These are phyloP conservation scores for Pythium phragmitis DNA, from an alignment of 352 stramenopile species.

Conservation along the genomic window DNA sequence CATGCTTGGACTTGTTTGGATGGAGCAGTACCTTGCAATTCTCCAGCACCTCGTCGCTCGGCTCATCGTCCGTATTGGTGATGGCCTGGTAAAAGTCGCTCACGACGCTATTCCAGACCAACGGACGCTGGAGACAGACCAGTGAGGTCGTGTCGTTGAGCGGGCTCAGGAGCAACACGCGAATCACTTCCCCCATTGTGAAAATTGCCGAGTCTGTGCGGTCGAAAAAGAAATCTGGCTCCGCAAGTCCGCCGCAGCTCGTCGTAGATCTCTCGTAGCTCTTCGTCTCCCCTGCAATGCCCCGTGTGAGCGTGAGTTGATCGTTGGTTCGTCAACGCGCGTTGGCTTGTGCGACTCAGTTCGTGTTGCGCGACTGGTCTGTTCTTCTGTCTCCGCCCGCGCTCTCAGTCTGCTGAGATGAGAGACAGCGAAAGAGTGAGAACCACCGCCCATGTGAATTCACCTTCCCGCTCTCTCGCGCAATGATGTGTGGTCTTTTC, in stretches of 20 bases:
- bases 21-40: constrained; percentile 78
- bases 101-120: constrained; percentile 74
- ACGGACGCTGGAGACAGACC: constrained; percentile 76
- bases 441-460: constrained; percentile 7
- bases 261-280: neutral
- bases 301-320: neutral
- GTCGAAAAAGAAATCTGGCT: neutral
- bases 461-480: constrained; percentile 12
- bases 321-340: neutral
- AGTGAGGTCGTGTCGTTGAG: constrained; percentile 64
- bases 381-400: neutral
- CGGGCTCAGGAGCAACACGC: constrained; percentile 77
- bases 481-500: constrained; percentile 1
- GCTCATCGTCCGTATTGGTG: constrained; percentile 79
- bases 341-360: neutral
- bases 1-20: constrained; percentile 78
- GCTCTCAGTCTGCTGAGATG: neutral
- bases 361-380: too few relatives aligned
- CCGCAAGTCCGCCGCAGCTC: too few relatives aligned
- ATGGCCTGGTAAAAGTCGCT: constrained; percentile 84
- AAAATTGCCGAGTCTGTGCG: neutral
- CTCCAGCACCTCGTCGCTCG: constrained; percentile 47
- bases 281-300: neutral
- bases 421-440: constrained; percentile 13
- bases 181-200: constrained; percentile 73